These are phyloP conservation scores for Quercus tomentella DNA, from an alignment of 331 rosid species.

Conservation along the genomic window DNA sequence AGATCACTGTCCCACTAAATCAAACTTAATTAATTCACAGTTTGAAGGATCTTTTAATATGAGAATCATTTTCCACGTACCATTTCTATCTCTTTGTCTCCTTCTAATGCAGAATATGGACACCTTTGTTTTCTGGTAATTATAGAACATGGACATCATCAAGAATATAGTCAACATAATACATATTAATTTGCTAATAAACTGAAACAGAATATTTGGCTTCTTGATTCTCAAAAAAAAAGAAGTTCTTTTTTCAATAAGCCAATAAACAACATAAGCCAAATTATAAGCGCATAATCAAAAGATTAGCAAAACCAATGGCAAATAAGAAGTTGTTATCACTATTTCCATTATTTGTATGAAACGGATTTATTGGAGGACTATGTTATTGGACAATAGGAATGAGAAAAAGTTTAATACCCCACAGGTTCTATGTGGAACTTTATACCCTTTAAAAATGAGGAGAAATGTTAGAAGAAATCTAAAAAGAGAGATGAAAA, in stretches of 20 bases:
- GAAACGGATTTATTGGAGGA: no score
- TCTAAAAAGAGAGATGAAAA: not conserved
- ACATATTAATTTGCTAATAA: not conserved
- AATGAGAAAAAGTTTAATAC: not conserved
- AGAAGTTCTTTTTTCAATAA: slow-evolving; percentile 17
- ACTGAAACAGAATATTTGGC: slow-evolving; percentile 21
- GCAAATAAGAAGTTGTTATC: slow-evolving; percentile 1
- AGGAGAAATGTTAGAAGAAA: not conserved
- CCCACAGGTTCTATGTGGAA: not conserved
- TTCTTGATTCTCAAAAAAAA: no score
- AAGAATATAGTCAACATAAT: slow-evolving; percentile 34
- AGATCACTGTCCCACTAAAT: not conserved
- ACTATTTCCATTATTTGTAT: not conserved
- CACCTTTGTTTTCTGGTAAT: slow-evolving; percentile 10
- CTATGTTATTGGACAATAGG: not conserved
- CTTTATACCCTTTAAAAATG: not conserved
- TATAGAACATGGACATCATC: slow-evolving; percentile 15
- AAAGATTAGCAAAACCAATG: not conserved
- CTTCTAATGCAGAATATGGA: not conserved
- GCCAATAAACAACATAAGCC: not conserved
- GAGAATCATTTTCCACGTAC: not conserved
- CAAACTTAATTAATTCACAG: slow-evolving; percentile 20
- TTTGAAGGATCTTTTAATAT: not conserved
- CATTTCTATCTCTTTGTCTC: not conserved
- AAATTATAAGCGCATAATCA: not conserved